phyloP scores from a whole-genome alignment of 2,329 filamentous ascomycete genomes.

The Knufia fluminis region DNA sequence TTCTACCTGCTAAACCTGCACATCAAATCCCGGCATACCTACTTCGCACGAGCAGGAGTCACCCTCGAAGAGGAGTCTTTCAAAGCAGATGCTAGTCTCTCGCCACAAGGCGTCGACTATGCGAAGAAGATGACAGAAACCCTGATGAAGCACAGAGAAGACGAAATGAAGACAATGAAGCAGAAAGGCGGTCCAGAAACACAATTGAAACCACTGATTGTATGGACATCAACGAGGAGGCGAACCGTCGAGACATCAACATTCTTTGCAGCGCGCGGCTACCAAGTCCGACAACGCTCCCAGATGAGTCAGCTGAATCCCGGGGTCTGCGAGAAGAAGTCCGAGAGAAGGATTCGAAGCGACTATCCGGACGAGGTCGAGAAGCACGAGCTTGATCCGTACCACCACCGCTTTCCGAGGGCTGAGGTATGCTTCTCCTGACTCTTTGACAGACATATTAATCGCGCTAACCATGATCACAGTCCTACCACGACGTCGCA shows the following conservation, averaged over 20 bases:
- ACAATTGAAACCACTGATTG: conserved; percentile 68
- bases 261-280: conserved; percentile 67
- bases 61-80: conserved; percentile 84
- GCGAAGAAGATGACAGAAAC: conserved; percentile 78
- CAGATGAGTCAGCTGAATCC: conserved; percentile 98
- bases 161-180: conserved; percentile 63
- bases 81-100: conserved; percentile 80
- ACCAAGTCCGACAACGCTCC: conserved; percentile 79
- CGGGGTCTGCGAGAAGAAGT: conserved; percentile 89
- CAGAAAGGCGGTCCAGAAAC: conserved; percentile 58
- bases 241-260: conserved; percentile 85
- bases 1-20: conserved; percentile 97
- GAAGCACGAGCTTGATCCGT: conserved; percentile 90
- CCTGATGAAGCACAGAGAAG: conserved; percentile 70
- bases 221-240: conserved; percentile 91
- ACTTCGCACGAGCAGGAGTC: conserved; percentile 54
- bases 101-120: conserved; percentile 69
- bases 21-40: conserved; percentile 59
- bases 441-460: neutral
- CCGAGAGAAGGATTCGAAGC: conserved; percentile 68
- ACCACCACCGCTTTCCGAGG: conserved; percentile 90
- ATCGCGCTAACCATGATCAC: conserved; percentile 11
- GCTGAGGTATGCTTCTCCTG: conserved; percentile 58
- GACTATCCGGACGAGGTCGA: conserved; percentile 83
- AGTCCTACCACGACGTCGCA: conserved; percentile 98